Evolutionary conservation across 1,284 basidiomycete species (phyloP), one percentile per base, ranked within the genome.

Genomic region (Puccinia horiana): DNA sequence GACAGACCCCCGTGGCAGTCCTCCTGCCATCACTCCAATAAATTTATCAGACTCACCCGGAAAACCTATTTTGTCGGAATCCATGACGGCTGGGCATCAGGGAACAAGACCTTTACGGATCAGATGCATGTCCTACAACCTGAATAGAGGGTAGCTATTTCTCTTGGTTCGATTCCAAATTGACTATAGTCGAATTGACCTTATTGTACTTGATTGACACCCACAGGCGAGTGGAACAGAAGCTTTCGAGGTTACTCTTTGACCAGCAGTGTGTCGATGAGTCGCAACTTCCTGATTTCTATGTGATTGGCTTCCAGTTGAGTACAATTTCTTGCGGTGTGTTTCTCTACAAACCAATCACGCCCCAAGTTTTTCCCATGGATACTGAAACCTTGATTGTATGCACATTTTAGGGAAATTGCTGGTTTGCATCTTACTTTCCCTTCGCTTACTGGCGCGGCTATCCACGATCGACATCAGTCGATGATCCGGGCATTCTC

Each of bases 121-220:
- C 37, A 73, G 79, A 67, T 81, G 79, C 37, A 73, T 81, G 70
- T 65, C 79, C 40, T 81, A 81, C 58, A 81, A 81, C 35, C 58
- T 81, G 18, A 81, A 81, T 47, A 72, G 70, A 63, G 70, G 79
- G 79, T 81, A 23, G 8, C 32, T 29, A 44, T 61, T 40, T 42
- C 20, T 26, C 6, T 42, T 40, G 2, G 35, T 37, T 40, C 9
- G 49, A 40, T 42, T 0, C 29, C 37, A 23, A 9, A 54, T 40
- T 23, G 37, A 14, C n/a, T 47, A 47, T 54, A 23, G 9, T 37
- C 44, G 58, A n/a, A 75, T 74, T n/a, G 37, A 2, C 9, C 52
- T 74, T 14, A n/a, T 63, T 12, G 8, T 18, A 29, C 20, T 35
- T 47, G 12, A 23, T 16, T 63, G 37, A 44, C 14, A 35, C 14